Base-by-base conservation (phyloP, 2,329 filamentous ascomycete species). In the Microsporum audouinii region DNA sequence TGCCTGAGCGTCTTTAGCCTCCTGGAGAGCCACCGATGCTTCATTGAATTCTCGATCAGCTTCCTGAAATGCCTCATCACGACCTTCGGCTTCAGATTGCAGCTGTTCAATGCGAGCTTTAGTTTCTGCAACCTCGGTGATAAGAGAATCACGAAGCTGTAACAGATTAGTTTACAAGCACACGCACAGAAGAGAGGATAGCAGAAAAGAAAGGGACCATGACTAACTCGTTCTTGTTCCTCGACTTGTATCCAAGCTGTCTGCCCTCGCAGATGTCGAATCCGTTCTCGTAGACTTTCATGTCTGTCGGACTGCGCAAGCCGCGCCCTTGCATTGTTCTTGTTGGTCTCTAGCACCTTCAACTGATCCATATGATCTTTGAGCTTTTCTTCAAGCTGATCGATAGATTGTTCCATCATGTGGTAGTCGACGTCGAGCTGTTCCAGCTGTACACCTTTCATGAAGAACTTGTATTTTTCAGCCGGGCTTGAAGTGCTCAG, bases 401-500 rank as follows among this genome's bases (percentile, higher is more conserved):
- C 88, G 23, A 94, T 79, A 2, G 84, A 87, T 65, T 95, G 87
- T 63, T 88, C 85, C 12, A 96, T 84, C 61, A 96, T 78, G 62
- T 86, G 84, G 73, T 99, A 99, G 70, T 99, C 94, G 64, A 89
- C 86, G 71, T 96, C 90, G 7, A 99, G 80, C 67, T 92, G 87
- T 71, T 97, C 90, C 0, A 99, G 82, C 68, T 97, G 91, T 0
- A 96, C 95, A 31, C 94, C 94, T 68, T 91, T 90, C 63, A 96
- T 83, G 70, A 99, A 99, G 69, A 96, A 96, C 66, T 89, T 94
- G 79, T 97, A 99, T 72, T 99, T 99, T 63, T 92, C 86, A 2
- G 83, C 78, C 0, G 91, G 84, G 1, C 85, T 88, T 10, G 94
- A 92, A 39, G 86, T 84, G 69, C 92, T 95, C 49, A 99, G 81